Evolutionary conservation across 1,139 yeast genomes (phyloP), one percentile per base, ranked within the genome.

Genomic region (Pichia sp.): DNA sequence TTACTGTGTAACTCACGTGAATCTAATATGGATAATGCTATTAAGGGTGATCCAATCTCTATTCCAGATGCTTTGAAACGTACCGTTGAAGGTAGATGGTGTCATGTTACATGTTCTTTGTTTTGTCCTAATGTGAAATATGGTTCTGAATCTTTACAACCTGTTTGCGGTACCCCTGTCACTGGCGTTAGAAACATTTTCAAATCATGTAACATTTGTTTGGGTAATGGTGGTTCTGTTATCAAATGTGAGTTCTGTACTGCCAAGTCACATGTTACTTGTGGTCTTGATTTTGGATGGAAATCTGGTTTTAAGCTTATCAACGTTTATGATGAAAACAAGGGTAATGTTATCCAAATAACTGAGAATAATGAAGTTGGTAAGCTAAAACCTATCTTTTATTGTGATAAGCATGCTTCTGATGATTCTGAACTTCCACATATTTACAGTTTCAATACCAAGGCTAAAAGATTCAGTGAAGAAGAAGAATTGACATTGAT

Each of bases 31-130:
- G 79, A 74, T 51, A 63, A 70, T 17, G 69, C 77, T 17, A 68
- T 75, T 28, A 58, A 65, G 24, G 79, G 81, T 0, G 66, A 67
- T 18, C 60, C 67, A 1, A 52, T 60, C 36, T 71, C 75, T 0
- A 69, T 69, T 30, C 83, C 86, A 0, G 93, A 85, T 54, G 89
- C 81, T 37, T 65, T 90, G 57, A 87, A 86, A 58, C 76, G 89
- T n/a, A 81, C 95, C 0, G 58, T 63, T 15, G 79, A 76, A 31
- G 86, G 88, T 2, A 72, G 73, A 50, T 91, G 98, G 98, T 83
- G 85, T 34, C 98, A 91, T 67, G 70, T 85, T 7, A 55, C 80
- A 5, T 91, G 99, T 66, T 85, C 94, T 0, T 49, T 87, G 0
- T 83, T 83, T 63, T 70, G 66, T 14, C 66, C 71, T 0, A 67